Conservation (phyloP, 768 basidiomycete genomes). For the Suillus subalutaceus region DNA sequence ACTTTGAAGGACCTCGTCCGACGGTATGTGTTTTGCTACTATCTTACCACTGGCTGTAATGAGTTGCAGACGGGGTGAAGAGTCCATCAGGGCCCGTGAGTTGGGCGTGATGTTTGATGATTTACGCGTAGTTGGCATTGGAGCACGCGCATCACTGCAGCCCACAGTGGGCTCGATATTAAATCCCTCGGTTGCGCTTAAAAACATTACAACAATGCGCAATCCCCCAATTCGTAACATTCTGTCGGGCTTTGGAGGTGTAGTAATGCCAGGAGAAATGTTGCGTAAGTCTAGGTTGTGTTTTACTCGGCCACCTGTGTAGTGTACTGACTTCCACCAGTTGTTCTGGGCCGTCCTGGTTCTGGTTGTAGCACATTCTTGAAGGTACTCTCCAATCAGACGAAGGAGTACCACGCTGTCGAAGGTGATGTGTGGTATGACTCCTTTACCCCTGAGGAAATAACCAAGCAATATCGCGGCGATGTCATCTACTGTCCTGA, state of each 20-base stretch:
- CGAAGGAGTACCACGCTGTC: slow-evolving; percentile 66
- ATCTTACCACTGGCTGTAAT: not conserved
- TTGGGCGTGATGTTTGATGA: slow-evolving; percentile 65
- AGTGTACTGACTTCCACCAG: slow-evolving; percentile 34
- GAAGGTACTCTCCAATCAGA: slow-evolving; percentile 78
- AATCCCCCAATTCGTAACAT: slow-evolving; percentile 67
- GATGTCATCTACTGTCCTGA: slow-evolving; percentile 83
- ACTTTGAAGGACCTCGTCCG: slow-evolving; percentile 27
- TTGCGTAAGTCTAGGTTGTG: slow-evolving; percentile 49
- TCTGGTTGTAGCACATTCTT: slow-evolving; percentile 86
- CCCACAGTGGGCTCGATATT: slow-evolving; percentile 65
- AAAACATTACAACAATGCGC: slow-evolving; percentile 45
- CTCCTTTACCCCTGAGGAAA: slow-evolving; percentile 67
- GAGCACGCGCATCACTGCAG: slow-evolving; percentile 56
- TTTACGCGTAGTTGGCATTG: slow-evolving; percentile 62
- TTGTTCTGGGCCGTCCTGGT: slow-evolving; percentile 85
- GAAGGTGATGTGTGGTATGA: slow-evolving; percentile 80
- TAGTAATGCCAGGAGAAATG: slow-evolving; percentile 67
- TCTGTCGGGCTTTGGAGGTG: slow-evolving; percentile 55
- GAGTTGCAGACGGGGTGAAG: slow-evolving; percentile 45
- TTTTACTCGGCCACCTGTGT: not conserved
- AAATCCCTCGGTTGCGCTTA: slow-evolving; percentile 50
- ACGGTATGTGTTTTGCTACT: slow-evolving; percentile 18
- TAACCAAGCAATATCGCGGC: slow-evolving; percentile 69
- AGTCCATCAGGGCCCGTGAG: slow-evolving; percentile 52